phyloP scores from a whole-genome alignment of 768 basidiomycete genomes.

The Mycena vulgaris region DNA sequence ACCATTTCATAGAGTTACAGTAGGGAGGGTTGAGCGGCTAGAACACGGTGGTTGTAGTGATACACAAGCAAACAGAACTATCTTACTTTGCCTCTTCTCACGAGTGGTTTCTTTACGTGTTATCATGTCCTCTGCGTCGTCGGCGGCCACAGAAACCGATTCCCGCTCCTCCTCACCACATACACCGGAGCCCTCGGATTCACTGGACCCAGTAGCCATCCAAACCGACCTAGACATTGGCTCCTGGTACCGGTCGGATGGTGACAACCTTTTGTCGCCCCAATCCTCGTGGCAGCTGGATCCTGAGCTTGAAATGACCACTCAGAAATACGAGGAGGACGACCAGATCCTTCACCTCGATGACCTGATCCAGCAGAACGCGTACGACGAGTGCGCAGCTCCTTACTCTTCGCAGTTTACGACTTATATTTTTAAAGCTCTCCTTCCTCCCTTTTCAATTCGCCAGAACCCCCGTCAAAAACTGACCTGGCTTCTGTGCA shows the following conservation, averaged over 20 bases:
- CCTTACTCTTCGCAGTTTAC: constrained; percentile 28
- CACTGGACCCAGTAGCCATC: constrained; percentile 64
- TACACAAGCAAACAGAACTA: too few species aligned
- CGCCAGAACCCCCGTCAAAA: constrained; percentile 52
- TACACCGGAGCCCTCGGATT: constrained; percentile 77
- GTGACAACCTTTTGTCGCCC: constrained; percentile 56
- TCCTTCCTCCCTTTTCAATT: constrained; percentile 51
- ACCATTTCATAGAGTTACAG: too few species aligned
- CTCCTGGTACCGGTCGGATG: constrained; percentile 72
- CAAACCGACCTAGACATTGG: constrained; percentile 63
- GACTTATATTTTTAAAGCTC: constrained; percentile 47
- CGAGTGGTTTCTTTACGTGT: constrained; percentile 13
- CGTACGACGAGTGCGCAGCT: constrained; percentile 78
- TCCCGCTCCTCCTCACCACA: constrained; percentile 83
- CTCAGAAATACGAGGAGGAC: constrained; percentile 62
- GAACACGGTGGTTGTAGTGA: too few species aligned
- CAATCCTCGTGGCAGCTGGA: constrained; percentile 63
- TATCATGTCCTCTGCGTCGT: constrained; percentile 75
- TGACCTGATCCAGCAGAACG: constrained; percentile 81
- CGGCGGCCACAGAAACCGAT: constrained; percentile 66
- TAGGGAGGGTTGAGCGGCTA: too few species aligned
- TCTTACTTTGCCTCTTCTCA: background rate
- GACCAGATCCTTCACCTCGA: constrained; percentile 76
- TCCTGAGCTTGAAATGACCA: constrained; percentile 52
- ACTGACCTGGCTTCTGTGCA: constrained; percentile 45